Evolutionary conservation across 345 rosid species (phyloP).

Genomic region (Rhodamnia rubescens): DNA sequence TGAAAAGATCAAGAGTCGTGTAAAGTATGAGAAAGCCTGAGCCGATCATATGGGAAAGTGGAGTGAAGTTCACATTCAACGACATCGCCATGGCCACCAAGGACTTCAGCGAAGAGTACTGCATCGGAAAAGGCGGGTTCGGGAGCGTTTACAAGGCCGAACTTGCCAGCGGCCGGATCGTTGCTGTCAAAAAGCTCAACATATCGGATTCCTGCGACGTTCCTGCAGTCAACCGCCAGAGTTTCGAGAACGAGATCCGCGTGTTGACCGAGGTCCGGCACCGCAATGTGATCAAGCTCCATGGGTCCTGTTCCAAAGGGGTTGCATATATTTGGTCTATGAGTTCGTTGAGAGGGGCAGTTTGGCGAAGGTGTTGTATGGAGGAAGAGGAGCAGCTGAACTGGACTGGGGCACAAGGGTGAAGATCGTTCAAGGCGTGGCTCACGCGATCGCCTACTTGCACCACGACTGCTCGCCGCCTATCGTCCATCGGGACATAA

Average conservation of each 20-base stretch:
- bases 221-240: constrained; percentile 17
- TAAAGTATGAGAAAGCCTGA: background rate
- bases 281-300: constrained; percentile 50
- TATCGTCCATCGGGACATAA: constrained; percentile 47
- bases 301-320: constrained; percentile 45
- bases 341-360: constrained; percentile 51
- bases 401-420: constrained; percentile 37
- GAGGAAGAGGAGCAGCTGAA: constrained; percentile 9
- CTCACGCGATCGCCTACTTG: constrained; percentile 60
- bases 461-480: constrained; percentile 60
- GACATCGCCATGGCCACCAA: constrained; percentile 46
- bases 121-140: constrained; percentile 59
- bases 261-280: constrained; percentile 45
- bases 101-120: constrained; percentile 29
- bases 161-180: constrained; percentile 22
- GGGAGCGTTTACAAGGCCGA: constrained; percentile 53
- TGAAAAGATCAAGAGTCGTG: constrained; percentile 11
- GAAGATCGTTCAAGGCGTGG: constrained; percentile 41
- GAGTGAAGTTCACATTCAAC: constrained; percentile 37
- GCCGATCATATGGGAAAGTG: constrained; percentile 43
- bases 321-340: constrained; percentile 44
- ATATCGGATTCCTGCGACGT: constrained; percentile 19
- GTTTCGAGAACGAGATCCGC: constrained; percentile 54
- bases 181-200: constrained; percentile 49
- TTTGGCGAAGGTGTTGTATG: constrained; percentile 30